Evolutionary conservation across 2,329 filamentous ascomycete species (phyloP).

Genomic region (Xylariaceae sp.): DNA sequence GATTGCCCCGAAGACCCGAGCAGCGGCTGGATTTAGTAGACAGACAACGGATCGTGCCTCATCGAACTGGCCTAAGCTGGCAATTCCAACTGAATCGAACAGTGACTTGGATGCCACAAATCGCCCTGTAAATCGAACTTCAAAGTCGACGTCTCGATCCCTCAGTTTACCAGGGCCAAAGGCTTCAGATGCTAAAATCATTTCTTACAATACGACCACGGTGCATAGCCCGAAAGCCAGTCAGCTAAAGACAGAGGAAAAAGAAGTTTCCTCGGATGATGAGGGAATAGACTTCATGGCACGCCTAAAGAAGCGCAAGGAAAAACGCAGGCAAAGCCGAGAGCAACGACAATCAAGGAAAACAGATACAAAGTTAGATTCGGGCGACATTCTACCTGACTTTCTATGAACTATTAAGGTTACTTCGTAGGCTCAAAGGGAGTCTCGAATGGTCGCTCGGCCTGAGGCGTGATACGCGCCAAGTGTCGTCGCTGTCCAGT

Average conservation of each 20-base stretch:
- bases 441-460: conserved; percentile 71
- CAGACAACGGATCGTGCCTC: neutral
- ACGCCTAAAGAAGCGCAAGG: conserved; percentile 23
- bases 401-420: conserved; percentile 21
- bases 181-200: neutral
- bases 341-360: conserved; percentile 19
- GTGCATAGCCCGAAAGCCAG: neutral
- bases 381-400: conserved; percentile 24
- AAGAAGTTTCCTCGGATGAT: conserved; percentile 13
- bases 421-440: conserved; percentile 31
- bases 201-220: neutral
- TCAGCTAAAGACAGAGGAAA: conserved; percentile 8
- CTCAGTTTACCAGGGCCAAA: neutral
- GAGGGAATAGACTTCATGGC: conserved; percentile 21
- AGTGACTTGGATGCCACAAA: neutral
- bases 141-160: neutral
- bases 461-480: conserved; percentile 77
- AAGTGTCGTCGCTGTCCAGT: conserved; percentile 72
- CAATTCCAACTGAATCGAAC: neutral
- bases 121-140: neutral
- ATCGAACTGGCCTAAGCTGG: neutral
- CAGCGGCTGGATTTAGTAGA: conserved; percentile 25
- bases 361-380: conserved; percentile 13
- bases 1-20: conserved; percentile 20
- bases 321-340: conserved; percentile 21